Conservation (phyloP, 2,329 filamentous ascomycete genomes). For the Xylariaceae sp. region DNA sequence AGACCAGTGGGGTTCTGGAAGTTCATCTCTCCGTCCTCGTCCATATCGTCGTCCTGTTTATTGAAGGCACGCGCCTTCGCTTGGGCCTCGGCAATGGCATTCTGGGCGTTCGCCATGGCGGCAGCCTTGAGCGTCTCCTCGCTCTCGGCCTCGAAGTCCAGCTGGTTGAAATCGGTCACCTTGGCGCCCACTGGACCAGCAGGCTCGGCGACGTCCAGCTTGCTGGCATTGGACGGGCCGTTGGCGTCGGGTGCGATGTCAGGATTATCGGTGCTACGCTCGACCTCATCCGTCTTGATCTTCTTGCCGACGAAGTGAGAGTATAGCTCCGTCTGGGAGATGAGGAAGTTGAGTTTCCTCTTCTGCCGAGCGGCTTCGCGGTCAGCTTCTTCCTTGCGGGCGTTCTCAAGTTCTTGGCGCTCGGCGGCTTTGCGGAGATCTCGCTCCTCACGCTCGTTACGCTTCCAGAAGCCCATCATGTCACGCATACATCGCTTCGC, state of each 20-base stretch:
- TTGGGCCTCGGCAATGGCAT: conserved; percentile 89
- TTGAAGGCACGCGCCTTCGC: conserved; percentile 92
- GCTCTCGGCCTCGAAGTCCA: conserved; percentile 94
- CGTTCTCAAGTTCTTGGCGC: conserved; percentile 91
- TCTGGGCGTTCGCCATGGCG: conserved; percentile 92
- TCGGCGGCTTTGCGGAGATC: conserved; percentile 91
- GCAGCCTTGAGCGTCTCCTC: conserved; percentile 74
- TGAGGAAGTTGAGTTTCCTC: conserved; percentile 98
- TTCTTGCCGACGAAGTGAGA: conserved; percentile 99
- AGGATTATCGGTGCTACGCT: conserved; percentile 78
- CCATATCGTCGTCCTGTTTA: conserved; percentile 60
- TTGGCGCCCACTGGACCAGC: conserved; percentile 53
- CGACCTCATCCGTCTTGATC: conserved; percentile 94
- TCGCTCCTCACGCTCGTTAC: conserved; percentile 94
- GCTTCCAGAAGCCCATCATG: conserved; percentile 99
- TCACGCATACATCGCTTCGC: conserved; percentile 98
- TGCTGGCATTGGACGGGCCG: conserved; percentile 31
- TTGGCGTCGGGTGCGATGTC: conserved; percentile 55
- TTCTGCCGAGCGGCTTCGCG: conserved; percentile 96
- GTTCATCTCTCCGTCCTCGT: conserved; percentile 97
- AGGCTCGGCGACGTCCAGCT: conserved; percentile 43
- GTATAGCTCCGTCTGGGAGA: conserved; percentile 97
- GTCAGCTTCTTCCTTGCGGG: conserved; percentile 92
- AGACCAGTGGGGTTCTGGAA: conserved; percentile 97
- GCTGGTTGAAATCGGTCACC: conserved; percentile 87